Conservation (phyloP, 345 rosid genomes). For the Nasturtium officinale region DNA sequence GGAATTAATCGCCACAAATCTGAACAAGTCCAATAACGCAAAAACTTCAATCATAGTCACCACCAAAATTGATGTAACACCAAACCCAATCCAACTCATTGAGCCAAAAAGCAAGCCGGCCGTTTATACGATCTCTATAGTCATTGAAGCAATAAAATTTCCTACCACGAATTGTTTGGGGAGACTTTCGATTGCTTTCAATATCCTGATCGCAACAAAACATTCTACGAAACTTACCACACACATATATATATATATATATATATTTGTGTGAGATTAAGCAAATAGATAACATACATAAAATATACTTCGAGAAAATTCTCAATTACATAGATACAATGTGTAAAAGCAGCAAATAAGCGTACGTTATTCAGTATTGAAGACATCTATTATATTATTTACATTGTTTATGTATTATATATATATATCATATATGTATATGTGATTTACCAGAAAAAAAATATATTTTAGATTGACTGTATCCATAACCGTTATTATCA, state of each 20-base stretch:
- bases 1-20: neutral
- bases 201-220: too few relatives aligned
- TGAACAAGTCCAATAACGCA: neutral
- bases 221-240: too few relatives aligned
- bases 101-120: neutral
- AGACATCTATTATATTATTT: too few relatives aligned
- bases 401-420: neutral
- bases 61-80: neutral
- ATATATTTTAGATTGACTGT: too few relatives aligned
- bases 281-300: neutral
- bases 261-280: too few relatives aligned
- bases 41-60: neutral
- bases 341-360: neutral
- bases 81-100: neutral
- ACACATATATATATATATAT: too few relatives aligned
- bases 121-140: neutral
- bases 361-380: neutral
- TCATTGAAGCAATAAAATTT: neutral
- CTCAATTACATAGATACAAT: too few relatives aligned
- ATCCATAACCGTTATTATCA: neutral
- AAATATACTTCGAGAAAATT: too few relatives aligned
- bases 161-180: neutral
- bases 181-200: neutral
- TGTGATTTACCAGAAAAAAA: neutral
- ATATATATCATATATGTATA: too few relatives aligned